Base-by-base conservation (phyloP, 441 rosid species). In the Rhodomyrtus psidioides region DNA sequence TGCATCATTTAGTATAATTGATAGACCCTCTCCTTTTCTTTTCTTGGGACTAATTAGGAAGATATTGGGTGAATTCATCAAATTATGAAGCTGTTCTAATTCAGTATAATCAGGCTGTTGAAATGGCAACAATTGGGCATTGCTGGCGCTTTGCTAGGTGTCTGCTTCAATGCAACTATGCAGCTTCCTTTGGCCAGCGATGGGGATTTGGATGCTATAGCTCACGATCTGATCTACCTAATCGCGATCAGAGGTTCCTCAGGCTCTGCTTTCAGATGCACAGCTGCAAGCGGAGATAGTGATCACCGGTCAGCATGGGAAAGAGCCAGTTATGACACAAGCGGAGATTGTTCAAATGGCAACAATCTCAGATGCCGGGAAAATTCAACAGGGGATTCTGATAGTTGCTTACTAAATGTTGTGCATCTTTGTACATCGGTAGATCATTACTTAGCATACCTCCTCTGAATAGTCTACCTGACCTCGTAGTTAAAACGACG, bases 261-360 rank as follows among this genome's bases (percentile, higher is more conserved):
- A 97, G 91, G 99, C 99, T 84, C 98, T 96, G 84, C 96, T 97
- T 75, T 94, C 99, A 26, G 99, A 96, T 85, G 95, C 99, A 9
- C 98, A 96, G 89, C 98, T 97, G 70, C 96, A 94, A 6, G 46
- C 85, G 88, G 83, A 81, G 90, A 89, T 17, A 86, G 89, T 85
- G 88, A n/a, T n/a, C n/a, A n/a, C n/a, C n/a, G n/a, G 82, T 3
- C 89, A 89, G 74, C 83, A 90, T 6, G 93, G 93, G 70, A 93
- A 87, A 89, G 91, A 89, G 92, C 97, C 97, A 39, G 88, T 93
- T 55, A 93, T 96, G 83, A 92, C 94, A 3, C n/a, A n/a, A n/a
- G n/a, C n/a, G n/a, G n/a, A n/a, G n/a, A n/a, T n/a, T n/a, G n/a
- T n/a, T n/a, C n/a, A n/a, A n/a, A n/a, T n/a, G n/a, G n/a, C n/a